These are phyloP conservation scores for Takashimella koratensis DNA, from an alignment of 1,284 basidiomycete genomes.

Conservation along the genomic window DNA sequence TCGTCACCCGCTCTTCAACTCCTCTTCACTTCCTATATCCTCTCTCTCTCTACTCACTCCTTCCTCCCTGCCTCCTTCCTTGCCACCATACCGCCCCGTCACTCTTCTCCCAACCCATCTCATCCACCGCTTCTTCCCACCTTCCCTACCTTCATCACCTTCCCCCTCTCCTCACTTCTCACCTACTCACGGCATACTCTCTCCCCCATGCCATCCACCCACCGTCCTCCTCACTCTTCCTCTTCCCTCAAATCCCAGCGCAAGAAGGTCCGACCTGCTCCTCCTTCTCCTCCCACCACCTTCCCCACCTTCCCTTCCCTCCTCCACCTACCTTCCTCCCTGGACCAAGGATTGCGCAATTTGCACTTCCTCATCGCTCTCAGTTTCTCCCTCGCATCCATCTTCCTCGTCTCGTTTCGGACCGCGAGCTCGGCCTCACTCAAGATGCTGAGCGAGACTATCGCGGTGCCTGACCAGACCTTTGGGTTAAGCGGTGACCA, in stretches of 20 bases:
- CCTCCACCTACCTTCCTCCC: conserved; percentile 5
- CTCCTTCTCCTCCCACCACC: not conserved
- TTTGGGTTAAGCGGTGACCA: not conserved
- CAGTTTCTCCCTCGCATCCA: conserved; percentile 1
- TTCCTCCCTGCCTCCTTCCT: no score
- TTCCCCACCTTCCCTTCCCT: not conserved
- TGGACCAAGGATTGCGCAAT: conserved; percentile 2
- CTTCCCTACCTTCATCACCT: not conserved
- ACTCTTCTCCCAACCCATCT: no score
- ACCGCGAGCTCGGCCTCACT: conserved; percentile 1
- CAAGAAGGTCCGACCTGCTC: no score
- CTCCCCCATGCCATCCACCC: not conserved
- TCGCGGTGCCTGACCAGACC: conserved; percentile 2
- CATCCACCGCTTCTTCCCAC: not conserved
- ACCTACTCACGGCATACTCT: not conserved
- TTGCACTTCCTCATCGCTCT: not conserved
- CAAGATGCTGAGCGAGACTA: conserved; percentile 1
- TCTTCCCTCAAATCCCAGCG: not conserved
- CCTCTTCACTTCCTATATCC: no score
- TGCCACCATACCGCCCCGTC: no score
- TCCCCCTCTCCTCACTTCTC: not conserved
- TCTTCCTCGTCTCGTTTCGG: conserved; percentile 2
- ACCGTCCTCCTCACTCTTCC: conserved; percentile 1
- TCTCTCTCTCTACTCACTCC: no score
- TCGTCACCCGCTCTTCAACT: no score